Conservation (phyloP, 2,329 filamentous ascomycete species). For the Parafenestella ontariensis region DNA sequence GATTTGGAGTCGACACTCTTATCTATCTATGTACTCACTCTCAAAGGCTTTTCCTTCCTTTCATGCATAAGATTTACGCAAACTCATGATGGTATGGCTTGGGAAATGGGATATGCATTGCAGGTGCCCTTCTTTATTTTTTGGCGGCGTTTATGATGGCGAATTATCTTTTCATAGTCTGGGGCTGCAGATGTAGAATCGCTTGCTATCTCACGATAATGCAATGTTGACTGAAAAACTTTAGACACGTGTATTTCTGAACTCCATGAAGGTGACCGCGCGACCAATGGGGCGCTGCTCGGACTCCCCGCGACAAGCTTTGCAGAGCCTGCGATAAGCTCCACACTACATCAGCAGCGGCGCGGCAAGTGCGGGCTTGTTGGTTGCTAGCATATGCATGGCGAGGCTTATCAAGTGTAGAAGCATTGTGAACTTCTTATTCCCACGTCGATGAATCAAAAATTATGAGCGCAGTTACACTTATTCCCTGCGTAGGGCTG, state of each 20-base stretch:
- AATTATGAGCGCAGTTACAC: too few relatives aligned
- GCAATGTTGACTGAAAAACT: neutral
- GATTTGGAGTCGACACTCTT: neutral
- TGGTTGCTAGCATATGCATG: slow-evolving; percentile 10
- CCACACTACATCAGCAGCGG: slow-evolving; percentile 3
- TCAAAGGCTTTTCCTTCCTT: neutral
- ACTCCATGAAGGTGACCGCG: neutral
- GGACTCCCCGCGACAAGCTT: neutral
- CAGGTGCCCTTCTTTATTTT: neutral
- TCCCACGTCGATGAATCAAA: neutral
- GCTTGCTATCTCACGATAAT: slow-evolving; percentile 7
- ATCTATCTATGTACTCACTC: neutral
- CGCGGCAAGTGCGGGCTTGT: slow-evolving; percentile 1
- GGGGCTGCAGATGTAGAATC: neutral
- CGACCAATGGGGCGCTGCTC: neutral
- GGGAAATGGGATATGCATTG: neutral
- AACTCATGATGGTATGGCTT: neutral
- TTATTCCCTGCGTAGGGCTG: neutral
- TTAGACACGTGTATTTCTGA: neutral
- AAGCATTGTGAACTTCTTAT: neutral
- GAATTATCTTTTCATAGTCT: neutral
- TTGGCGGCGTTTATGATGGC: neutral
- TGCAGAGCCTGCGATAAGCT: slow-evolving; percentile 13
- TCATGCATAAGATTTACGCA: neutral
- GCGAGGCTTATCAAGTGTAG: slow-evolving; percentile 14